Base-by-base conservation (phyloP, 116 monocot species). In the Posidonia oceanica region DNA sequence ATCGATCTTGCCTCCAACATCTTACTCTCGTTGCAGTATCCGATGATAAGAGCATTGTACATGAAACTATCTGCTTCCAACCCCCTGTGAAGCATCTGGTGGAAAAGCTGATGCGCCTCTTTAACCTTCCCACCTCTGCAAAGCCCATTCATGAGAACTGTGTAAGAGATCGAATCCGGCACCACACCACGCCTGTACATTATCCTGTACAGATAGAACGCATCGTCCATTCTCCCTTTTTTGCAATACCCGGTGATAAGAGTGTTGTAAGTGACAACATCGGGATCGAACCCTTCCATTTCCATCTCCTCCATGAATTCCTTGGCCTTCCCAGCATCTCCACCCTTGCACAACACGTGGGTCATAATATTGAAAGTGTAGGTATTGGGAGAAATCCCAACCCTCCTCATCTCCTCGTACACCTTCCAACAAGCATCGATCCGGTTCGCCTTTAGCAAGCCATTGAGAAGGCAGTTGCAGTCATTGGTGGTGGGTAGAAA, bases 211-310 rank as follows among this genome's bases (percentile, higher is more conserved):
- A 73, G 63, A 63, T 74, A 58, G 23, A 79, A 51, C 0, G 79
- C 79, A 36, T 79, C 79, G 7, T 75, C 81, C 20, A 81, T 10
- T 52, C 74, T 78, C 29, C 83, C 82, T 39, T 71, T 85, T 60
- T 69, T 69, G 79, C 84, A 86, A 55, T 81, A 86, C 48, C 88
- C 91, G 14, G 79, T 74, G 42, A 95, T 86, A 39, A 88, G 71
- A 5, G 95, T 91, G 69, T 95, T 95, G 66, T 91, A 95, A 3
- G 94, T 95, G 62, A 91, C 74, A 2, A 86, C 39, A 21, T 95
- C 95, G 0, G 95, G 95, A 36, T 83, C 70, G 62, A 95, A 95
- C 29, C 96, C 91, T 10, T 79, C 65, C 14, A 59, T 8, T 57
- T 83, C 87, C 77, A 90, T 83, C 79, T 87, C 82, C 68, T 85